Percentiles rank a stretch among this genome's conserved stretches.
These are phyloP conservation scores for Castanopsis chinensis DNA, from an alignment of 306 rosid species.

Conservation along the genomic window DNA sequence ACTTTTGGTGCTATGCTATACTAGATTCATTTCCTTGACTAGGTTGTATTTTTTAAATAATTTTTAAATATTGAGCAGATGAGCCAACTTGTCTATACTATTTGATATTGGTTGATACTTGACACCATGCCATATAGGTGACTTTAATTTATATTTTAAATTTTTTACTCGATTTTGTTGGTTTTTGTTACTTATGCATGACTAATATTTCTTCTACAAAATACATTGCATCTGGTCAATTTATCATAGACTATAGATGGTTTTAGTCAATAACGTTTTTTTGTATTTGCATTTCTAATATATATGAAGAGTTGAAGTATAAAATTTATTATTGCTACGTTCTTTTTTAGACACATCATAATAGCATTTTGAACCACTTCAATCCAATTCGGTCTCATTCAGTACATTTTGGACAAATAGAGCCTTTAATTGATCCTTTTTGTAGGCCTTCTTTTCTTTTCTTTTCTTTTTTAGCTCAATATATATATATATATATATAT, in stretches of 20 bases:
- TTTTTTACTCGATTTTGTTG: neutral
- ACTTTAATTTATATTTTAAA: neutral
- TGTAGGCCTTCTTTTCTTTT: too few species aligned
- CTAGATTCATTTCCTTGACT: neutral
- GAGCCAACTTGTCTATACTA: neutral
- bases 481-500: too few species aligned
- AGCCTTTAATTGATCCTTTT: too few species aligned
- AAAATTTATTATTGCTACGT: too few species aligned
- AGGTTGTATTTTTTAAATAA: neutral
- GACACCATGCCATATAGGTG: neutral
- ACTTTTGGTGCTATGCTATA: neutral
- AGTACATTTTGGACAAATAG: too few species aligned
- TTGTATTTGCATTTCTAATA: too few species aligned
- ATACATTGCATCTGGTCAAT: neutral
- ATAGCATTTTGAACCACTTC: too few species aligned
- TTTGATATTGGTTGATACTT: neutral
- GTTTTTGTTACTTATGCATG: neutral
- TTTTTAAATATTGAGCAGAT: neutral
- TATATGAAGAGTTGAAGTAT: too few species aligned
- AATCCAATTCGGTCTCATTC: too few species aligned
- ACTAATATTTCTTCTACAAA: neutral
- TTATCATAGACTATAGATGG: neutral
- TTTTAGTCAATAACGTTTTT: too few species aligned
- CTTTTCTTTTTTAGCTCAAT: too few species aligned
- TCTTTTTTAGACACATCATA: too few species aligned